phyloP scores from a whole-genome alignment of 148 eudicot genomes.

The Rhododendron ferrugineum region DNA sequence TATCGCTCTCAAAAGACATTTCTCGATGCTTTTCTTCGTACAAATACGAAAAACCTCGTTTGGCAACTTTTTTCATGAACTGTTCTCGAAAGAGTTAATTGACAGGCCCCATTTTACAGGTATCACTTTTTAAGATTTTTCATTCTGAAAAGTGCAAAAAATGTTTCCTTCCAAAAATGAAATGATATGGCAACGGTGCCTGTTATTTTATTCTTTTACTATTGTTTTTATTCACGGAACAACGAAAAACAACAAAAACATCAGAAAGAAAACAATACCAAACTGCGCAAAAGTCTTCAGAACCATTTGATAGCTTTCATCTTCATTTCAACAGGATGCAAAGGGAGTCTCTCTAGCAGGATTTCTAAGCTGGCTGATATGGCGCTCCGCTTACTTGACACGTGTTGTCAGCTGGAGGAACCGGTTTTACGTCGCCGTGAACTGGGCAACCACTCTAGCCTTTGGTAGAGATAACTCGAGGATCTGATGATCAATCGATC shows the following conservation, averaged over 20 bases:
- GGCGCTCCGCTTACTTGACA: constrained; percentile 92
- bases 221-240: background rate
- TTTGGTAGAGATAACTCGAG: constrained; percentile 80
- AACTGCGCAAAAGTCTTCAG: background rate
- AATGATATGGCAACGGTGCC: background rate
- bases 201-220: background rate
- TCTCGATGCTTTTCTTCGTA: background rate
- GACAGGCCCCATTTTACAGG: background rate
- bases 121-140: background rate
- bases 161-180: background rate
- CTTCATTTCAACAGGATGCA: constrained; percentile 38
- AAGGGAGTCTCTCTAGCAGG: constrained; percentile 71
- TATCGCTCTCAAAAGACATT: background rate
- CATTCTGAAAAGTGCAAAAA: background rate
- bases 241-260: background rate
- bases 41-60: too few species aligned
- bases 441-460: constrained; percentile 82
- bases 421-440: constrained; percentile 72
- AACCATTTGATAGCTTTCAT: background rate
- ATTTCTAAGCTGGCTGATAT: constrained; percentile 79
- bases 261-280: background rate
- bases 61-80: background rate
- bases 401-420: constrained; percentile 91
- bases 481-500: constrained; percentile 25
- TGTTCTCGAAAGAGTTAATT: background rate